Base-by-base conservation (phyloP, 2,329 filamentous ascomycete genomes). In the Plectosphaerella plurivora region DNA sequence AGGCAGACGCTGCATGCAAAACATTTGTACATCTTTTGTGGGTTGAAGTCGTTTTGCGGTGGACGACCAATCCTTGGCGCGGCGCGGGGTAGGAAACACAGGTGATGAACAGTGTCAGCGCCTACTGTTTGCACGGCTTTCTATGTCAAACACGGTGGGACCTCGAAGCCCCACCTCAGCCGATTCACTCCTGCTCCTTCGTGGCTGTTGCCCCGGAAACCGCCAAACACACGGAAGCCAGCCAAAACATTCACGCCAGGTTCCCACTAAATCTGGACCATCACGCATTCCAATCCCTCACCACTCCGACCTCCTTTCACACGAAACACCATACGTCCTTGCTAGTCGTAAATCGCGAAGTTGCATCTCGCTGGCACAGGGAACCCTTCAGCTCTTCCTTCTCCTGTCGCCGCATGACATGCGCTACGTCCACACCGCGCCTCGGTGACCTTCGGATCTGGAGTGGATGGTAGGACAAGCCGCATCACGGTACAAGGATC, bases 401-500 rank as follows among this genome's bases (percentile, higher is more conserved):
- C 35, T 24, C 20, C 36, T 41, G 47, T 20, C 37, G 47, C 39
- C 47, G 47, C 47, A 49, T 37, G 47, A 49, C 47, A 49, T 49
- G 47, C 47, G 39, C 35, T 9, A 14, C 47, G 7, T 14, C 5
- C 47, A 25, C 20, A 37, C 20, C 35, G 22, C 47, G 47, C 22
- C 18, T 25, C 47, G 35, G 47, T 49, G 47, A 49, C 47, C 47
- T 24, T 49, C 47, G 37, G 39, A 22, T 25, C 37, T 33, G 28
- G 28, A 39, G 18, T 49, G 47, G 33, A 49, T 49, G 47, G 47
- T 35, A 36, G 47, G 36, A 49, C 47, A 8, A 28, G 47, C 9
- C 47, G 35, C 47, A 49, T 41, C 36, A 14, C 47, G 47, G 47
- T 53, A 50, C 51, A 50, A 36, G 36, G 49, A 14, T 25, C 51